These are phyloP conservation scores for Coriolopsis trogii DNA, from an alignment of 1,284 basidiomycete genomes.

Conservation along the genomic window DNA sequence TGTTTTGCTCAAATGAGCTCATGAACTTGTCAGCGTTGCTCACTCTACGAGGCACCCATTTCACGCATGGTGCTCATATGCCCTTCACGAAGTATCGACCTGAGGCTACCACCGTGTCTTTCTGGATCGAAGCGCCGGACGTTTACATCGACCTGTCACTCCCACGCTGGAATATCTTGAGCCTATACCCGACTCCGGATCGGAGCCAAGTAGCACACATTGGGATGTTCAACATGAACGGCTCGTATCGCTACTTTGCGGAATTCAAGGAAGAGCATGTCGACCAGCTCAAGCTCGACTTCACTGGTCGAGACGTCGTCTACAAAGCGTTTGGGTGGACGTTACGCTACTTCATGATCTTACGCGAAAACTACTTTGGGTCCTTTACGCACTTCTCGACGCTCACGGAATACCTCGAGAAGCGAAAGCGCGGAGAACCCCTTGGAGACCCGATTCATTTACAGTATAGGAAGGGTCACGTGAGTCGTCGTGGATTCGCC, in stretches of 20 bases:
- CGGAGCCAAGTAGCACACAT: conserved; percentile 65
- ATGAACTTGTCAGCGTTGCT: conserved; percentile 72
- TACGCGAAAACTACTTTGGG: conserved; percentile 92
- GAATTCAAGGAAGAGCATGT: conserved; percentile 69
- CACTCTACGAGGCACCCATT: conserved; percentile 59
- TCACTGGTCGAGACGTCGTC: conserved; percentile 60
- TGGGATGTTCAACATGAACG: conserved; percentile 59
- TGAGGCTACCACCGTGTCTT: conserved; percentile 67
- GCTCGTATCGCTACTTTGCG: conserved; percentile 76
- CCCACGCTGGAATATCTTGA: conserved; percentile 89
- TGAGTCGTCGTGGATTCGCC: conserved; percentile 6
- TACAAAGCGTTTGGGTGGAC: conserved; percentile 86
- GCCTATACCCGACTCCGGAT: conserved; percentile 62
- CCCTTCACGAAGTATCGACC: conserved; percentile 77
- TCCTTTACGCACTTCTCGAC: conserved; percentile 91
- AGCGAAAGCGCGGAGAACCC: conserved; percentile 56
- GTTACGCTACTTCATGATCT: conserved; percentile 82
- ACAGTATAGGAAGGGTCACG: conserved; percentile 78
- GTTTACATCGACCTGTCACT: conserved; percentile 63
- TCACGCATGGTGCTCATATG: conserved; percentile 59
- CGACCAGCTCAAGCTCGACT: conserved; percentile 75
- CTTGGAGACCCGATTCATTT: conserved; percentile 80
- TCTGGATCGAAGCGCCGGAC: conserved; percentile 65
- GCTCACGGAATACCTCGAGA: conserved; percentile 80
- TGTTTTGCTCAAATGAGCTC: background rate